Percentiles rank a stretch among this genome's conserved stretches.
Evolutionary conservation across 768 basidiomycete species (phyloP).

Genomic region (Epithele typhae): DNA sequence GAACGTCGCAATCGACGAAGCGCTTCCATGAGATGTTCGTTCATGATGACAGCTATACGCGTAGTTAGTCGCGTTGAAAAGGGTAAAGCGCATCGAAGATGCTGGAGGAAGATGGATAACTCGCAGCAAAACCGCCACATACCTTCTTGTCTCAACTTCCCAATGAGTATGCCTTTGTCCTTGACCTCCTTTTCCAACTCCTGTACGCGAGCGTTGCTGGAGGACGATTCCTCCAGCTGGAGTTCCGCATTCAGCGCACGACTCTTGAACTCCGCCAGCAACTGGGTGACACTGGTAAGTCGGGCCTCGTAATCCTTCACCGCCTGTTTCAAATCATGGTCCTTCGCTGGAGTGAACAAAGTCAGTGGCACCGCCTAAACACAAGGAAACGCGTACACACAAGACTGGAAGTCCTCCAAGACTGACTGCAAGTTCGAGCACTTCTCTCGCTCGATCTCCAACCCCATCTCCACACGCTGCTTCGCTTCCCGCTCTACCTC

Average conservation of each 20-base stretch:
- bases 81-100: background rate
- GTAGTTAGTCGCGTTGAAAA: background rate
- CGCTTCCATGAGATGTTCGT: constrained; percentile 97
- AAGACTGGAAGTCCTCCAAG: constrained; percentile 90
- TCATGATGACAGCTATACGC: constrained; percentile 82
- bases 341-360: constrained; percentile 67
- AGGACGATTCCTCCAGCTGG: constrained; percentile 67
- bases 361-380: constrained; percentile 6
- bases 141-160: constrained; percentile 95
- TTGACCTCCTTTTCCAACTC: constrained; percentile 87
- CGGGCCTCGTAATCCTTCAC: constrained; percentile 79
- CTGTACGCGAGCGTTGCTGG: constrained; percentile 59
- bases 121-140: no score
- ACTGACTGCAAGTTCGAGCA: constrained; percentile 86
- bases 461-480: constrained; percentile 48
- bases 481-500: constrained; percentile 61
- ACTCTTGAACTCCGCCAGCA: constrained; percentile 86
- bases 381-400: constrained; percentile 34
- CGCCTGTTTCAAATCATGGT: constrained; percentile 83
- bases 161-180: constrained; percentile 93
- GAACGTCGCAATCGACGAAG: constrained; percentile 88
- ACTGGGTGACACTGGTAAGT: constrained; percentile 62
- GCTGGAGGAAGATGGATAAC: constrained; percentile 5
- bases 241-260: constrained; percentile 88
- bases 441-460: constrained; percentile 70